Evolutionary conservation across 129 eudicot species (phyloP).

Genomic region (Heracleum sosnowskyi): DNA sequence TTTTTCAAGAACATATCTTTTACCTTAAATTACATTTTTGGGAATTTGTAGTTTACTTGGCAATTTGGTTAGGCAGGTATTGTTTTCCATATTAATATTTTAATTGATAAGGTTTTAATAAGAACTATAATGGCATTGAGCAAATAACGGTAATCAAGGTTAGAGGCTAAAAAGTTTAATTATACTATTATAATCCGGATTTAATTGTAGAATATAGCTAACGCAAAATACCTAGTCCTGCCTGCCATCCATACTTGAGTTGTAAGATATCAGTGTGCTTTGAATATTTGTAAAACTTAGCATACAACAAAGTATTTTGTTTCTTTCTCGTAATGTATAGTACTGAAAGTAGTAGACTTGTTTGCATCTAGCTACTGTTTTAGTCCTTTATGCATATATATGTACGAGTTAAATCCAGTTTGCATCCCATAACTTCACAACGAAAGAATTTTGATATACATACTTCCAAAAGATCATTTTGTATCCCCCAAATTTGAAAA

Average conservation of each 20-base stretch:
- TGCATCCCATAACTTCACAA: too few relatives aligned
- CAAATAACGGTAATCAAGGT: background rate
- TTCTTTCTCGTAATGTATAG: background rate
- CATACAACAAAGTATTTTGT: background rate
- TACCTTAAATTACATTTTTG: background rate
- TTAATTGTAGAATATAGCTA: background rate
- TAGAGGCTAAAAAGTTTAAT: background rate
- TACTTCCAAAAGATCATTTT: too few relatives aligned
- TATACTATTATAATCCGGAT: background rate
- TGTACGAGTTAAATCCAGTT: too few relatives aligned
- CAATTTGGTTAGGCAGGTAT: background rate
- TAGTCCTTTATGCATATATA: background rate
- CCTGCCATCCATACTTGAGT: background rate
- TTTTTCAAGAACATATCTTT: background rate
- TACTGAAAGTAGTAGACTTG: background rate
- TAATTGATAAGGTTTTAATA: background rate
- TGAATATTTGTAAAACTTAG: background rate
- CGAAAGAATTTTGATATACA: too few relatives aligned
- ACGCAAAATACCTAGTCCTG: background rate
- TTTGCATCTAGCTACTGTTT: background rate
- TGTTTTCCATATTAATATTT: background rate
- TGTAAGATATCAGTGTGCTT: background rate
- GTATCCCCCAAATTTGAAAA: too few relatives aligned
- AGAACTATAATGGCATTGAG: background rate
- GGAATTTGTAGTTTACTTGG: background rate